Evolutionary conservation across 2,329 filamentous ascomycete genomes (phyloP), one percentile per base, ranked within the genome.

Genomic region (Zymoseptoria ardabiliae): DNA sequence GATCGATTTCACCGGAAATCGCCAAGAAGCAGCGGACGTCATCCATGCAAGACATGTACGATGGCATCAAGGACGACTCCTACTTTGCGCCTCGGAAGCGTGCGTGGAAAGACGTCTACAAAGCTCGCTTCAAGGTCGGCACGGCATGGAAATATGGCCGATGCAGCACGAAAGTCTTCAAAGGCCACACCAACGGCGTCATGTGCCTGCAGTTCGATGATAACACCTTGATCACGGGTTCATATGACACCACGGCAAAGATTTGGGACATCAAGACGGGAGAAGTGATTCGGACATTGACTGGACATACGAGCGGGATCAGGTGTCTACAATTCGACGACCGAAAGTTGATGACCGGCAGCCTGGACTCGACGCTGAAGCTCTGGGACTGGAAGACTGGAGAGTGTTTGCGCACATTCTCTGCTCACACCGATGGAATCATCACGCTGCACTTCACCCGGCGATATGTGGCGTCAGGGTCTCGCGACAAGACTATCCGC

Each of bases 371-470:
- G 54, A 96, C 88, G 4, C 83, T 99, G 68, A 92, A 90, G 72
- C 85, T 99, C 35, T 99, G 94, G 94, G 96, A 99, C 71, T 97
- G 92, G 91, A 85, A 89, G 62, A 97, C 91, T 0, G 94, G 94
- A 53, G 85, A 91, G 68, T 91, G 90, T 67, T 82, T 97, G 58
- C 89, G 87, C 54, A 96, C 88, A 0, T 86, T 96, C 57, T 82
- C 83, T 11, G 88, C 88, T 21, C 94, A 97, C 71, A 84, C 81
- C 19, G 87, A 86, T 41, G 92, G 92, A 11, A 89, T 99, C 23
- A 88, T 97, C 63, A 87, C 87, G 21, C 82, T 97, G 8, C 89
- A 97, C 74, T 96, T 95, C 72, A 90, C 92, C 61, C 86, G 85
- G 20, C 89, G 89, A 58, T 86, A 91, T 53, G 81, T 97, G 19